Base-by-base conservation (phyloP, 352 stramenopile genomes). In the Phytophthora lateralis region DNA sequence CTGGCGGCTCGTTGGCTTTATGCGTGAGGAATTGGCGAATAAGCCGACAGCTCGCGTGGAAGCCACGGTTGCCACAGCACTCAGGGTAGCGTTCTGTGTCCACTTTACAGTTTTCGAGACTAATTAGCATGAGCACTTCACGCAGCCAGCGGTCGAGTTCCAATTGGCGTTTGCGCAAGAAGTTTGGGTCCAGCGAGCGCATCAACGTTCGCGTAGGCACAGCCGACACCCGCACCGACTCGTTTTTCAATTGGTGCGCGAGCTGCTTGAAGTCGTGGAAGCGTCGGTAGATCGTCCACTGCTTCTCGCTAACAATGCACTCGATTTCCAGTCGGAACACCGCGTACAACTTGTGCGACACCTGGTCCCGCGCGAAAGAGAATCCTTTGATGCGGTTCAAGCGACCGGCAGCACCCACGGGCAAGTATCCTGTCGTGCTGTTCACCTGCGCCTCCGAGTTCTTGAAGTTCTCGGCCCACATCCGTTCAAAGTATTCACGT, bases 231-330 rank as follows among this genome's bases (percentile, higher is more conserved):
- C 85, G 78, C 41, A 91, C 80, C n/a, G 82, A 89, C 63, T 86
- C 75, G 50, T 81, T 90, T 66, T 91, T 94, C 50, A 94, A 67
- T 69, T 90, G 85, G 49, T 91, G 80, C 46, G 81, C 81, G 26
- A 94, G 78, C 56, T 94, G 79, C 43, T 91, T 92, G 47, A 94
- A 94, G 69, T 94, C 85, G 65, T 94, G 82, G 67, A 92, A 94
- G 27, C 85, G 80, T 6, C 85, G 71, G 66, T 94, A 94, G 62
- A 94, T 90, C 7, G 85, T 94, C 85, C 85, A 94, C 54, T 91
- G 85, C 63, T 94, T 94, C 53, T 91, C 82, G 41, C 80, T 94
- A 26, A 90, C 83, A 45, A 90, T 91, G 60, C 83, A 92, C 70
- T 94, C 85, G 55, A 94, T 83, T 59, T 94, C 85, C 32, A 94